Conservation (phyloP, 768 basidiomycete genomes). For the Leccinum ochraceum region DNA sequence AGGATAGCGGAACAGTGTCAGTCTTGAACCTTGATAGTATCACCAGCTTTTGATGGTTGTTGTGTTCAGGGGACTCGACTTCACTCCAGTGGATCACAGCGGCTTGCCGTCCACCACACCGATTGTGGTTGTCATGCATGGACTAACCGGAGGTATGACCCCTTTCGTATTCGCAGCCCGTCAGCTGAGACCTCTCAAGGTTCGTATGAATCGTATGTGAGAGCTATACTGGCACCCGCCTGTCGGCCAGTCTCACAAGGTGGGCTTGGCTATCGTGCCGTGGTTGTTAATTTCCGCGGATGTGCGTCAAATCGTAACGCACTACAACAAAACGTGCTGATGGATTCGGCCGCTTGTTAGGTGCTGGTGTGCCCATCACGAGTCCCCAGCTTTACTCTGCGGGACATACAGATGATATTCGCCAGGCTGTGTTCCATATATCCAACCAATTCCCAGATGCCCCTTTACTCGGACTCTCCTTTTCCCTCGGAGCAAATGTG, state of each 20-base stretch:
- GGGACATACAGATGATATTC: constrained; percentile 87
- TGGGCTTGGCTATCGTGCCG: constrained; percentile 89
- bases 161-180: not conserved
- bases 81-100: constrained; percentile 30
- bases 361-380: constrained; percentile 84
- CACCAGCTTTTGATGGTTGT: not conserved
- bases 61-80: constrained; percentile 34
- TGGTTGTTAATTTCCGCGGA: constrained; percentile 91
- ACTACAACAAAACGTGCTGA: constrained; percentile 14
- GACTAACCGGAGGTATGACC: constrained; percentile 34
- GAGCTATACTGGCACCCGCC: constrained; percentile 75
- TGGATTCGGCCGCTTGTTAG: constrained; percentile 39
- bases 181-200: constrained; percentile 43
- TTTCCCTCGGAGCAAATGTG: constrained; percentile 93
- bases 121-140: constrained; percentile 35
- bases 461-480: constrained; percentile 83
- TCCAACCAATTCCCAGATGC: constrained; percentile 72
- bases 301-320: constrained; percentile 51
- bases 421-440: constrained; percentile 78
- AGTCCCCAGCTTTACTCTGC: constrained; percentile 84
- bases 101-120: constrained; percentile 28
- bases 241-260: constrained; percentile 70
- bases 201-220: constrained; percentile 88
- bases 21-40: constrained; percentile 7
- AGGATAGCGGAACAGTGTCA: constrained; percentile 37